Evolutionary conservation across 2,329 filamentous ascomycete genomes (phyloP), one percentile per base, ranked within the genome.

Genomic region (Penicillium sp.): DNA sequence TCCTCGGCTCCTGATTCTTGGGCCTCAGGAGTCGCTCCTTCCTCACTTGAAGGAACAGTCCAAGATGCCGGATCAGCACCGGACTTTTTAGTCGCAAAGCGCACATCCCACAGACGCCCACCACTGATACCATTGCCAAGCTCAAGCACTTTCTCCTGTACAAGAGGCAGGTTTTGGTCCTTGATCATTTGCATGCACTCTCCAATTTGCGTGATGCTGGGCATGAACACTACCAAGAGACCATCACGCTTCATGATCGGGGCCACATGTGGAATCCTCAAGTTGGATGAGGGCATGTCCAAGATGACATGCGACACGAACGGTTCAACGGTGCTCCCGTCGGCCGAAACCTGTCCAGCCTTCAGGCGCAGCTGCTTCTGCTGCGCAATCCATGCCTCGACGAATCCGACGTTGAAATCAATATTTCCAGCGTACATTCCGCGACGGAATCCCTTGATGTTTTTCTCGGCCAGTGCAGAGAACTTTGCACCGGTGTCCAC

Each of bases 171-270:
- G 2, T 71, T 73, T 11, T 83, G 75, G 27, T 80, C 73, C 54
- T 80, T 81, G 31, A 86, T 81, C 38, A 77, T 70, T 43, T 81
- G 74, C 27, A 87, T 76, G 55, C 87, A 89, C 5, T 86, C 81
- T 39, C 81, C 85, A 52, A 93, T 88, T 70, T 93, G 90, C 9
- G 89, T 92, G 55, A 94, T 85, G 63, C 86, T 90, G 0, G 90
- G 90, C 60, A 85, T 86, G 74, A 92, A 94, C 1, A 91, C 79
- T 13, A 88, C 78, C 31, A 93, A 75, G 8, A 83, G 76, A 0
- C 86, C 89, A 64, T 89, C 83, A 1, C 82, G 79, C 38, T 82
- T 83, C 49, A 94, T 72, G 13, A 86, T 83, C 1, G 71, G 71
- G 0, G 74, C 69, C 18, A 79, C 74, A 58, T 78, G 73, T 1